These are phyloP conservation scores for Candida cerambycidarum DNA, from an alignment of 805 yeast species.

Conservation along the genomic window DNA sequence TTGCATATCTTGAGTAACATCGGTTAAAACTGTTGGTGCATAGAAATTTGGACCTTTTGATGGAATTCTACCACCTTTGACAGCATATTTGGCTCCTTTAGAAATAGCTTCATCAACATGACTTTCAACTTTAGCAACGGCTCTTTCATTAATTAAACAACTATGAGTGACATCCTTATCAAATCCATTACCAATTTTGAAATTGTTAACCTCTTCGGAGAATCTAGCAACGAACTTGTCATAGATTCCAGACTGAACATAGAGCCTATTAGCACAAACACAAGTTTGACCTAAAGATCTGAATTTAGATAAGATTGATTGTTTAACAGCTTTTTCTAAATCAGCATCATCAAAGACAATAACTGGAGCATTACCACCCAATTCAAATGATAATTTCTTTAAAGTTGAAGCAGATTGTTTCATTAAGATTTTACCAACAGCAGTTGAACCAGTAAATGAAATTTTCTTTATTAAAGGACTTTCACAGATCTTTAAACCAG, in stretches of 20 bases:
- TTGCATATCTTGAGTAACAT: constrained; percentile 51
- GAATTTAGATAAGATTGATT: constrained; percentile 64
- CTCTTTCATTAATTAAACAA: constrained; percentile 51
- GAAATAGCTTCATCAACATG: constrained; percentile 54
- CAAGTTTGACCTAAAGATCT: constrained; percentile 82
- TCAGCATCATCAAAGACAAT: constrained; percentile 75
- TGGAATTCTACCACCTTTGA: constrained; percentile 53
- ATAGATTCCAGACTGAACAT: constrained; percentile 62
- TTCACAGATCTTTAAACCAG: constrained; percentile 55
- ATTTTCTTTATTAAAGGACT: constrained; percentile 59
- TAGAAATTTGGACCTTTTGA: constrained; percentile 52
- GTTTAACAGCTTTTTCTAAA: constrained; percentile 63
- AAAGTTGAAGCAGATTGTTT: constrained; percentile 58
- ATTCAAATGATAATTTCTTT: constrained; percentile 70
- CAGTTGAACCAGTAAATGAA: constrained; percentile 79
- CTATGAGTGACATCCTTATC: constrained; percentile 54
- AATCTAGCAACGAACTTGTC: constrained; percentile 57
- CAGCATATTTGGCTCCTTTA: constrained; percentile 53
- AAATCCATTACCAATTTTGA: constrained; percentile 59
- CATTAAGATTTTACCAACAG: constrained; percentile 68
- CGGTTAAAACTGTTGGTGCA: constrained; percentile 53
- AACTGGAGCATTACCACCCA: constrained; percentile 83
- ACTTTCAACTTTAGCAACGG: constrained; percentile 52
- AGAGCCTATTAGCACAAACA: constrained; percentile 74
- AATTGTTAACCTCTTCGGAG: constrained; percentile 44